phyloP scores from a whole-genome alignment of 768 basidiomycete species.

The Cystobasidium ongulense region DNA sequence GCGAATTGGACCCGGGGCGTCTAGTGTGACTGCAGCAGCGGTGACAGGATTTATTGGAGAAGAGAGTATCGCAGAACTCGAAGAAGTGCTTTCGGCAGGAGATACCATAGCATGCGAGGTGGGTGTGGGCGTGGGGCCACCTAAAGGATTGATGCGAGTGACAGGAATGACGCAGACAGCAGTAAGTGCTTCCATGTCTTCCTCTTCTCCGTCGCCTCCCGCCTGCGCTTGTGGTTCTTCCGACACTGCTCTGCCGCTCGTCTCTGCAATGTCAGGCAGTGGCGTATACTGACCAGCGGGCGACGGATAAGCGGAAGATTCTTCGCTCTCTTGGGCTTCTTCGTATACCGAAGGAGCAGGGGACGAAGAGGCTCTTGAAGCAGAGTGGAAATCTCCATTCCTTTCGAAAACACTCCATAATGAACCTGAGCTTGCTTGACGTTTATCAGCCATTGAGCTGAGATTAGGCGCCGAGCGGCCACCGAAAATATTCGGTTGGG shows the following conservation, averaged over 20 bases:
- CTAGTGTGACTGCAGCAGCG: not conserved
- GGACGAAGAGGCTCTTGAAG: slow-evolving; percentile 7
- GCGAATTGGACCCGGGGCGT: not conserved
- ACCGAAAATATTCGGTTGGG: not conserved
- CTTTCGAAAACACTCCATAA: slow-evolving; percentile 19
- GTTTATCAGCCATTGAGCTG: slow-evolving; percentile 8
- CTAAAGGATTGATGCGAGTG: not conserved
- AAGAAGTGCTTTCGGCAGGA: not conserved
- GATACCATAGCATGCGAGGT: not conserved
- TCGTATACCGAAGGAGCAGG: slow-evolving; percentile 29
- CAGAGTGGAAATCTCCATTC: not conserved
- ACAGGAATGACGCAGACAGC: not conserved
- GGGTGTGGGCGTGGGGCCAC: not conserved
- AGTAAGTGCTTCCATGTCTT: not conserved
- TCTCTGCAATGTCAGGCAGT: not conserved
- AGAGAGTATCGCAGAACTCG: not conserved
- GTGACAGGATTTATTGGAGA: not conserved
- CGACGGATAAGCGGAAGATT: slow-evolving; percentile 1
- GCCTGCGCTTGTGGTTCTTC: not conserved
- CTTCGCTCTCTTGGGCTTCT: slow-evolving; percentile 15
- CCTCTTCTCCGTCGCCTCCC: not conserved
- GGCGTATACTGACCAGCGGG: not conserved
- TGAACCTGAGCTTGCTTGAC: slow-evolving; percentile 21
- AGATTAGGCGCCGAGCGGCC: slow-evolving; percentile 22
- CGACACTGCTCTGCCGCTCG: not conserved